These are phyloP conservation scores for Aspergillus mulundensis DNA, from an alignment of 495 filamentous ascomycete species.

Conservation along the genomic window DNA sequence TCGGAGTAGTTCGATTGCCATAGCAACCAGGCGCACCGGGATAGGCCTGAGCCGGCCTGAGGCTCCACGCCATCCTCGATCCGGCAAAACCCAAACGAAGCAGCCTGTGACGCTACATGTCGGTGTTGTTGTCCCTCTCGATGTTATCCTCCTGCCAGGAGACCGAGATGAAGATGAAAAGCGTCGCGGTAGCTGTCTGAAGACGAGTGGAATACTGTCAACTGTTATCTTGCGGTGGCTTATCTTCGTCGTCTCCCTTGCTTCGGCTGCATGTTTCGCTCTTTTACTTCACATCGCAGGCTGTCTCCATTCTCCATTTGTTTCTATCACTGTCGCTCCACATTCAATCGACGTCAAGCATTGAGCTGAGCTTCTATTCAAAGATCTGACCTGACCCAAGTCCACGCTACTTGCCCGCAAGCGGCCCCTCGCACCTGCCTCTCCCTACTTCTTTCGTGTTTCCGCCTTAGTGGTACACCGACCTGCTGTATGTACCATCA, in stretches of 20 bases:
- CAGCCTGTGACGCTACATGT: not conserved
- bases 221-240: not conserved
- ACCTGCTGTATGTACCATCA: slow-evolving; percentile 43
- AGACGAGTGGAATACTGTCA: not conserved
- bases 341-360: not conserved
- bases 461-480: slow-evolving; percentile 15
- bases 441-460: not conserved
- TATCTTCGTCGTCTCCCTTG: slow-evolving; percentile 5
- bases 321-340: not conserved
- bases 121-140: slow-evolving; percentile 4
- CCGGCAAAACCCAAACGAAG: slow-evolving; percentile 22
- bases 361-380: not conserved
- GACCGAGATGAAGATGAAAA: not conserved
- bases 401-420: not conserved
- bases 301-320: not conserved
- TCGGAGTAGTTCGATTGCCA: slow-evolving; percentile 19
- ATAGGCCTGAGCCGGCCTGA: slow-evolving; percentile 16
- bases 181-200: not conserved
- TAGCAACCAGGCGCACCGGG: slow-evolving; percentile 20
- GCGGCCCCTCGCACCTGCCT: slow-evolving; percentile 2
- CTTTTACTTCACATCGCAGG: slow-evolving; percentile 24
- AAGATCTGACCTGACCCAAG: not conserved
- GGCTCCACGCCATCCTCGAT: slow-evolving; percentile 19
- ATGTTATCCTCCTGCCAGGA: not conserved
- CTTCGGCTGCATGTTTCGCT: slow-evolving; percentile 24